Evolutionary conservation across 2,329 filamentous ascomycete genomes (phyloP).

Genomic region (Aspergillus persii): DNA sequence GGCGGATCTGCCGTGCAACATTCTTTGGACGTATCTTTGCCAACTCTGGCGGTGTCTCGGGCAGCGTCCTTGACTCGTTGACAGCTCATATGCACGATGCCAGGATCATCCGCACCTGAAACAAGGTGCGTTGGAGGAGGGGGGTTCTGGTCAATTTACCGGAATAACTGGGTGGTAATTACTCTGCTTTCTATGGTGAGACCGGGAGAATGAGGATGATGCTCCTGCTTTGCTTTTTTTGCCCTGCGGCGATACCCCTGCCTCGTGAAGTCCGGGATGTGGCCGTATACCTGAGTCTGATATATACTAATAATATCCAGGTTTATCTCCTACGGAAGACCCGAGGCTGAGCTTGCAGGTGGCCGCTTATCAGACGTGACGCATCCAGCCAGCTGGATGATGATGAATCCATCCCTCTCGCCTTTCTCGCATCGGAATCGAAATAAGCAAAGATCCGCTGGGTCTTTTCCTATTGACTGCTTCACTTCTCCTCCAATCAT

Average conservation of each 20-base stretch:
- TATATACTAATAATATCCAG: not conserved
- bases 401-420: not conserved
- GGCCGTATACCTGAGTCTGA: not conserved
- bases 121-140: not conserved
- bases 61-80: not conserved
- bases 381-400: not conserved
- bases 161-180: not conserved
- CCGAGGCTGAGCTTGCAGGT: not conserved
- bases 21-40: conserved; percentile 2
- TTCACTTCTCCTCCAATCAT: not conserved
- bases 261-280: not conserved
- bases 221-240: not conserved
- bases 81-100: not conserved
- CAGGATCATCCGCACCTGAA: not conserved
- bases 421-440: not conserved
- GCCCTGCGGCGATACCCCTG: not conserved
- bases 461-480: not conserved
- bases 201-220: too few relatives aligned
- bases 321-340: not conserved
- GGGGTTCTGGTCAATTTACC: not conserved
- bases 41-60: conserved; percentile 1
- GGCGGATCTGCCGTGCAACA: conserved; percentile 5
- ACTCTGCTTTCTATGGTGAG: not conserved
- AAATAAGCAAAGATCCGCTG: not conserved
- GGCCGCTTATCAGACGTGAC: not conserved